Conservation (phyloP, 495 filamentous ascomycete genomes). For the Talaromyces stipitatus region DNA sequence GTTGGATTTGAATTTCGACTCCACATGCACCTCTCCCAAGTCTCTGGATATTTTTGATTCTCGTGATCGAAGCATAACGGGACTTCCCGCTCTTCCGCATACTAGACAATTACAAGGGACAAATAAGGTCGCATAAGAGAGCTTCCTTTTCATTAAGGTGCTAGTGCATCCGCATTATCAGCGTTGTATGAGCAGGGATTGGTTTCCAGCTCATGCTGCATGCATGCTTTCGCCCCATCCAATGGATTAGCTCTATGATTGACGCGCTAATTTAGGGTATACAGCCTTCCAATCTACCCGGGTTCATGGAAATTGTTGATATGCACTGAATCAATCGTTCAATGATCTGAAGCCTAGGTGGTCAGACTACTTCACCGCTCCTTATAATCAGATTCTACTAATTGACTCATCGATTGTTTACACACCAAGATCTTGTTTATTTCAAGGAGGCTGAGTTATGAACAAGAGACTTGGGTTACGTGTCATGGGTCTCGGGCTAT, state of each 20-base stretch:
- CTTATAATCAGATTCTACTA: neutral
- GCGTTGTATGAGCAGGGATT: constrained; percentile 21
- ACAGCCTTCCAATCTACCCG: neutral
- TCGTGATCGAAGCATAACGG: constrained; percentile 37
- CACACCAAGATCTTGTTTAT: neutral
- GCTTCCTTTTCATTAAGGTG: constrained; percentile 23
- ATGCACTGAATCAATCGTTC: neutral
- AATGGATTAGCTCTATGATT: constrained; percentile 17
- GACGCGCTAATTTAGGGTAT: neutral
- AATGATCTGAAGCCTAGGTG: neutral
- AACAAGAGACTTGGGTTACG: neutral
- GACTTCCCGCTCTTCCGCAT: constrained; percentile 29
- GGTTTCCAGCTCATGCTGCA: constrained; percentile 19
- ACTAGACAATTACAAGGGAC: constrained; percentile 24
- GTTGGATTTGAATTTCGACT: constrained; percentile 39
- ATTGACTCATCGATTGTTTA: neutral
- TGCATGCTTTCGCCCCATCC: constrained; percentile 13
- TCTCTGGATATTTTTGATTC: constrained; percentile 30
- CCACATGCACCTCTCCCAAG: constrained; percentile 33
- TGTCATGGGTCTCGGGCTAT: neutral
- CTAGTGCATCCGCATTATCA: constrained; percentile 16
- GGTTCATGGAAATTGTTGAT: neutral
- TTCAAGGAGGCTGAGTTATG: neutral
- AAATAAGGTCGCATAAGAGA: constrained; percentile 25
- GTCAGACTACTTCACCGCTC: neutral